Base-by-base conservation (phyloP, 1,284 basidiomycete genomes). In the Boletus mariae region DNA sequence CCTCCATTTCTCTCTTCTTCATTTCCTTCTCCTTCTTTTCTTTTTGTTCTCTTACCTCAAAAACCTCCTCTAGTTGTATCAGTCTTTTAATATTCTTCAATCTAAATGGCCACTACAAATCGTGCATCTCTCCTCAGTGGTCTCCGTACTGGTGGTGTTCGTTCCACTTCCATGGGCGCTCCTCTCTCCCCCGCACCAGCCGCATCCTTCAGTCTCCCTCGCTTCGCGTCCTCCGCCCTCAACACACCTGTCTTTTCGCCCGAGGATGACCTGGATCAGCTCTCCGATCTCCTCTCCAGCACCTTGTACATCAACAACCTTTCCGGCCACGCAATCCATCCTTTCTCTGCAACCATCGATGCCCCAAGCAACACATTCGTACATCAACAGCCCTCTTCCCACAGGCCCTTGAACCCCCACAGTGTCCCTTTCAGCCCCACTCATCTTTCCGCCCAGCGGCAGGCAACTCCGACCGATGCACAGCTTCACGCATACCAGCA, bases 111-210 rank as follows among this genome's bases (percentile, higher is more conserved):
- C 75, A 77, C 60, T 69, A 77, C 80, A 72, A 75, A 78, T 61
- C 87, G 89, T 64, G 89, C 89, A 53, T 88, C 87, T 58, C 85
- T 92, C 64, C 87, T 92, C 71, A 79, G 86, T 58, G 87, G 87
- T 63, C 87, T 92, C 65, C 87, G 89, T 69, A 92, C 89, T 52
- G 89, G 90, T 69, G 89, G 89, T 51, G 90, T 91, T 56, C 86
- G 89, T 63, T 83, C 88, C 15, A 67, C 78, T 43, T 84, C 87
- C 57, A 73, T 75, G 61, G 73, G 73, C 59, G 70, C 81, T 26
- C 86, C 88, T 44, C 84, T 87, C 69, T 84, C 86, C 45, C 84
- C 87, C 52, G 82, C 83, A 29, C 82, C 83, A 28, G 73, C 75
- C 48, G 76, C 74, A 57, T 73, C 83, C 29, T 88, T 88, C 76